Percentiles rank a stretch among this genome's conserved stretches.
phyloP scores from a whole-genome alignment of 352 stramenopile genomes.

The Globisporangium okanoganense region DNA sequence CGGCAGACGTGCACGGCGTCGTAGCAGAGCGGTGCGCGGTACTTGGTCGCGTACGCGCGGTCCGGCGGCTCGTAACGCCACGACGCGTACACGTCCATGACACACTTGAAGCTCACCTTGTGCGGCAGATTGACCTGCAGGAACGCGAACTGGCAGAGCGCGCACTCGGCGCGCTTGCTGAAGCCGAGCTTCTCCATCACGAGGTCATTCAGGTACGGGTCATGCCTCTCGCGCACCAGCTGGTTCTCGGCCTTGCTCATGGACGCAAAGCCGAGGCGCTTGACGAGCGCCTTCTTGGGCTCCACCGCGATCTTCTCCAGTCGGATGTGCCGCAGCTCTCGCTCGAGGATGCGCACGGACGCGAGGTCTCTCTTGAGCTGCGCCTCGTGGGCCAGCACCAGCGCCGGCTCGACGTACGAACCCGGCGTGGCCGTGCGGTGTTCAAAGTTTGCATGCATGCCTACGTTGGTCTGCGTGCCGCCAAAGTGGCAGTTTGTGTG shows the following conservation, averaged over 20 bases:
- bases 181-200: conserved; percentile 58
- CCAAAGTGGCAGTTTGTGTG: conserved; percentile 20
- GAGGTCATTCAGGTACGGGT: conserved; percentile 49
- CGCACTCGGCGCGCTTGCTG: conserved; percentile 56
- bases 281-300: conserved; percentile 13
- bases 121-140: conserved; percentile 57
- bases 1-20: conserved; percentile 66
- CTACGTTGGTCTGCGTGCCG: conserved; percentile 3
- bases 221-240: conserved; percentile 21
- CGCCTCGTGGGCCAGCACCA: conserved; percentile 34
- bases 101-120: conserved; percentile 71
- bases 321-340: conserved; percentile 46
- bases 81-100: conserved; percentile 66
- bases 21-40: conserved; percentile 63
- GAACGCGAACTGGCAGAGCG: conserved; percentile 54
- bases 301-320: conserved; percentile 32
- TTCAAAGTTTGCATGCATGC: conserved; percentile 8
- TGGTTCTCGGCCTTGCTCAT: conserved; percentile 18
- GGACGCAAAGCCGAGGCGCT: conserved; percentile 22
- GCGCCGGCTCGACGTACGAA: conserved; percentile 34
- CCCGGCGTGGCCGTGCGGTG: conserved; percentile 10
- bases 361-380: conserved; percentile 46
- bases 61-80: conserved; percentile 57
- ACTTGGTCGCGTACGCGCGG: conserved; percentile 38
- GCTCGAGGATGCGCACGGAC: conserved; percentile 37